These are phyloP conservation scores for Stentor roeselii DNA, from an alignment of 73 alveolate species.

Conservation along the genomic window DNA sequence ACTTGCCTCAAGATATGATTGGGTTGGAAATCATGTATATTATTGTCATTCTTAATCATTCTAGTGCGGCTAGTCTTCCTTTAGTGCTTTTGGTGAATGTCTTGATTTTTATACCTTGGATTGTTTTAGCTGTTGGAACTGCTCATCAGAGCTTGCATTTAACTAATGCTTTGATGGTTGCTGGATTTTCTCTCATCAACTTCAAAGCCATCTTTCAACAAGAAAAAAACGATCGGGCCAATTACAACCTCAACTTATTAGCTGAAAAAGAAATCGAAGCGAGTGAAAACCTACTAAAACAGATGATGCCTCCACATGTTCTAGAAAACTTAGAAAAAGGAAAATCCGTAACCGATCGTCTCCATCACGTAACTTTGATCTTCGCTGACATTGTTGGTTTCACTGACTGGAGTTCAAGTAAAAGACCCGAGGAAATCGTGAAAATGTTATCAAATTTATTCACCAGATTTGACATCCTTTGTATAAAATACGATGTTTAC, in stretches of 20 bases:
- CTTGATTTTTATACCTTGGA: slow-evolving; percentile 13
- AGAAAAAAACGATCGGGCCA: slow-evolving; percentile 23
- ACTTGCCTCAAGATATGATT: neutral
- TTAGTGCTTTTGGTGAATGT: neutral
- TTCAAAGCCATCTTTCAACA: neutral
- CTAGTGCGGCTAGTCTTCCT: neutral
- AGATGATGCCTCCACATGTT: slow-evolving; percentile 67
- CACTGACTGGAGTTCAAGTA: slow-evolving; percentile 69
- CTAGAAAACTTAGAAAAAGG: slow-evolving; percentile 59
- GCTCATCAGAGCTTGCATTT: neutral
- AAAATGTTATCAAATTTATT: slow-evolving; percentile 84
- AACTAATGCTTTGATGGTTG: neutral
- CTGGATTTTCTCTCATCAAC: slow-evolving; percentile 16
- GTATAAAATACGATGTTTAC: slow-evolving; percentile 75
- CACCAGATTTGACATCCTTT: slow-evolving; percentile 88
- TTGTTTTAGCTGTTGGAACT: neutral
- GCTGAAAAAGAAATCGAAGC: slow-evolving; percentile 52
- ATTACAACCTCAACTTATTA: slow-evolving; percentile 39
- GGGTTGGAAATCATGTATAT: slow-evolving; percentile 15
- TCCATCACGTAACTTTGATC: slow-evolving; percentile 87
- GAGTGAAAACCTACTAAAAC: slow-evolving; percentile 51
- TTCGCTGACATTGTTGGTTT: slow-evolving; percentile 92
- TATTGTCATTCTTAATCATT: slow-evolving; percentile 1
- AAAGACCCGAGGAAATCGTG: slow-evolving; percentile 91
- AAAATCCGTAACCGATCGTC: slow-evolving; percentile 70